A percentile compares a stretch with the other conserved stretches of the same genome.
phyloP scores from a whole-genome alignment of 176 grass and related monocot genomes.

The Themeda triandra region DNA sequence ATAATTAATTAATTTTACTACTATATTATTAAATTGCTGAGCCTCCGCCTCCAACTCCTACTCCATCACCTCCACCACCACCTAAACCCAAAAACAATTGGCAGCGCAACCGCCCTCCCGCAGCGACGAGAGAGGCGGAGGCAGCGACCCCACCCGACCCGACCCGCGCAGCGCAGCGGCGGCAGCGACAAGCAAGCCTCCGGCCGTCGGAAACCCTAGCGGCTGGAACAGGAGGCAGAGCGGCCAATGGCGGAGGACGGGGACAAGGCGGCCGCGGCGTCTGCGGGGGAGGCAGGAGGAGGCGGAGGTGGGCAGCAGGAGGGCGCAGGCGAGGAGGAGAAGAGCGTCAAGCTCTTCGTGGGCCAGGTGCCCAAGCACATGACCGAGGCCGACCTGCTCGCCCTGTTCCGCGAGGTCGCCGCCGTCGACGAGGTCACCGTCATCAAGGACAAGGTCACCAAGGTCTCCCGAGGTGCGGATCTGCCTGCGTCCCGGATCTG shows the following conservation, averaged over 20 bases:
- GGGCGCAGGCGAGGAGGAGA: constrained; percentile 33
- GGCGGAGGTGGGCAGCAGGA: not conserved
- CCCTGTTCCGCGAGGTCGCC: constrained; percentile 81
- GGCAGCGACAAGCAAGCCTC: not conserved
- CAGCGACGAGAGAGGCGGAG: constrained; percentile 36
- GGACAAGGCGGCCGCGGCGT: not conserved
- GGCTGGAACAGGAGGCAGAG: not conserved
- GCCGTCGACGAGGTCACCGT: constrained; percentile 93
- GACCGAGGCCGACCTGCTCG: constrained; percentile 63
- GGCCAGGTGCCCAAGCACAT: constrained; percentile 85
- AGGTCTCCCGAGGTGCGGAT: constrained; percentile 80
- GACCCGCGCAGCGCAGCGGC: not conserved
- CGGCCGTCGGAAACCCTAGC: constrained; percentile 30
- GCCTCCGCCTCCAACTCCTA: not conserved
- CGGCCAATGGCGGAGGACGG: constrained; percentile 49
- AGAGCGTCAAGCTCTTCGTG: constrained; percentile 82
- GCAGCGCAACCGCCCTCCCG: not conserved
- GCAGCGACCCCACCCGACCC: not conserved
- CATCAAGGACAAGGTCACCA: constrained; percentile 94
- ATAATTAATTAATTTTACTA: constrained; percentile 27
- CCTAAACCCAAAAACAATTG: constrained; percentile 29
- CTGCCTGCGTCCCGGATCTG: constrained; percentile 34
- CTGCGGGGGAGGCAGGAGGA: not conserved
- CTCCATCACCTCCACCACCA: constrained; percentile 28
- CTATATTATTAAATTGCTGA: constrained; percentile 27